A percentile compares a stretch with the other conserved stretches of the same genome.
phyloP scores from a whole-genome alignment of 768 basidiomycete species.

The Neoboletus brunneissimus region DNA sequence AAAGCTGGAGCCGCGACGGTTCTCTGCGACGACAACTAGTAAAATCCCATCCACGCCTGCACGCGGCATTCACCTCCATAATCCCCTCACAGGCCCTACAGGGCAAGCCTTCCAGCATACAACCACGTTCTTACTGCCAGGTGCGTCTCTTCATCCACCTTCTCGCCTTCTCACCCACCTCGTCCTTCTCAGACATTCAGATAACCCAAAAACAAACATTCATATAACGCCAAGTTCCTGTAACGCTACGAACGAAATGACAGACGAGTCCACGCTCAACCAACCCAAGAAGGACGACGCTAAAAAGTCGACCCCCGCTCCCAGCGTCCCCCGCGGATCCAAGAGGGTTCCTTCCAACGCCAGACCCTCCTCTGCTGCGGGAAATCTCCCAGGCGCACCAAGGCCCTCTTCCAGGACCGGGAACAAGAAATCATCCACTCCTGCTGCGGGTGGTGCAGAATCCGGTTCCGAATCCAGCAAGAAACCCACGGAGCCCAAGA shows the following conservation, averaged over 20 bases:
- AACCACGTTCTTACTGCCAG: slow-evolving; percentile 43
- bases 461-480: slow-evolving; percentile 73
- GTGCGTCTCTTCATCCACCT: slow-evolving; percentile 31
- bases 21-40: slow-evolving; percentile 43
- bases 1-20: slow-evolving; percentile 9
- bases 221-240: slow-evolving; percentile 36
- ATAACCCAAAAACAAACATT: slow-evolving; percentile 44
- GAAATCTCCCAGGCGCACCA: slow-evolving; percentile 44
- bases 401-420: slow-evolving; percentile 65
- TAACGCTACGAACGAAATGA: slow-evolving; percentile 81
- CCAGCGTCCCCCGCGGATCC: slow-evolving; percentile 51
- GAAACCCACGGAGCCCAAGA: slow-evolving; percentile 54
- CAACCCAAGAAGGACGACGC: slow-evolving; percentile 65
- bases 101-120: slow-evolving; percentile 70
- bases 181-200: slow-evolving; percentile 40
- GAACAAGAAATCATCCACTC: slow-evolving; percentile 52
- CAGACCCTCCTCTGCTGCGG: slow-evolving; percentile 41
- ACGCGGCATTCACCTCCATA: slow-evolving; percentile 55
- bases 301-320: slow-evolving; percentile 51
- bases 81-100: slow-evolving; percentile 81
- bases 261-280: slow-evolving; percentile 62
- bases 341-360: slow-evolving; percentile 54
- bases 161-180: slow-evolving; percentile 17
- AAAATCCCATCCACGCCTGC: slow-evolving; percentile 48
- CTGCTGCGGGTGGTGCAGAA: slow-evolving; percentile 45